Evolutionary conservation across 2,329 filamentous ascomycete species (phyloP).

Genomic region (Lachnellula occidentalis): DNA sequence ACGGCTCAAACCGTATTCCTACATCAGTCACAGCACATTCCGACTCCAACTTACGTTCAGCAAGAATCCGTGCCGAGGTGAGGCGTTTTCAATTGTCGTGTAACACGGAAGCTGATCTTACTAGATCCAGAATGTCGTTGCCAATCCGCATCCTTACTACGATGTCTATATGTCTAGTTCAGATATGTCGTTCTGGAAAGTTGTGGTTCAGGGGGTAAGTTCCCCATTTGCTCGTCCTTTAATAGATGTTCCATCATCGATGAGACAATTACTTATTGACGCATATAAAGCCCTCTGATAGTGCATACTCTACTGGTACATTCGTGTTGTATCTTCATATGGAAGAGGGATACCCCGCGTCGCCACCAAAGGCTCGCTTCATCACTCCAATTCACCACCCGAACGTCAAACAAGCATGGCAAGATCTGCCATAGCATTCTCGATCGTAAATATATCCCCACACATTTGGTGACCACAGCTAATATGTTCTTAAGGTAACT

Average conservation of each 20-base stretch:
- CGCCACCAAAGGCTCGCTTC: slow-evolving; percentile 6
- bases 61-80: slow-evolving; percentile 9
- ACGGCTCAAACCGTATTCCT: not conserved
- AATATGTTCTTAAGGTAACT: not conserved
- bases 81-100: not conserved
- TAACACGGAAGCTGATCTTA: not conserved
- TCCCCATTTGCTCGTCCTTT: not conserved
- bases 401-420: slow-evolving; percentile 13
- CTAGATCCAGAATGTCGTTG: slow-evolving; percentile 1
- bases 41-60: slow-evolving; percentile 1
- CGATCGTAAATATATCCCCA: not conserved
- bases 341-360: slow-evolving; percentile 5
- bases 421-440: slow-evolving; percentile 10
- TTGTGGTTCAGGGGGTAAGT: slow-evolving; percentile 8
- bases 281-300: slow-evolving; percentile 1
- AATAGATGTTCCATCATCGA: too few relatives aligned
- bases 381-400: slow-evolving; percentile 11
- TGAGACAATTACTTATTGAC: not conserved
- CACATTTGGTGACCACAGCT: not conserved
- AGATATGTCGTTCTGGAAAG: slow-evolving; percentile 14
- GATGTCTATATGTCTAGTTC: slow-evolving; percentile 8
- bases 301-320: slow-evolving; percentile 5
- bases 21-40: slow-evolving; percentile 1
- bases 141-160: slow-evolving; percentile 6
- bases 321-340: slow-evolving; percentile 11